Conservation (phyloP, 2,329 filamentous ascomycete genomes). For the Juglanconis juglandina region DNA sequence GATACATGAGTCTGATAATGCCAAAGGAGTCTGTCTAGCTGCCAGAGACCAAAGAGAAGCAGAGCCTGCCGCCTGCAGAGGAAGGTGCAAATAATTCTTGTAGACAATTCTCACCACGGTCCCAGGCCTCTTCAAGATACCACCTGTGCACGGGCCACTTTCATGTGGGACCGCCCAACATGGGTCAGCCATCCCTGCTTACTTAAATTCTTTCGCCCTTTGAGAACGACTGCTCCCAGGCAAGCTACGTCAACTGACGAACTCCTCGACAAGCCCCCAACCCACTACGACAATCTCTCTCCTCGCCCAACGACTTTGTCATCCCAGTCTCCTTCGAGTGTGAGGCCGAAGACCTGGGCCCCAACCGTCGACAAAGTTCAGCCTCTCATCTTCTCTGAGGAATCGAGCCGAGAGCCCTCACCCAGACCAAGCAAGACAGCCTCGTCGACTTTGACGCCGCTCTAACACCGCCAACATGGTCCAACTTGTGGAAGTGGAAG, state of each 20-base stretch:
- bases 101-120: too few relatives aligned
- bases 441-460: neutral
- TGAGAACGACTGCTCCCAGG: neutral
- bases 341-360: neutral
- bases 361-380: too few relatives aligned
- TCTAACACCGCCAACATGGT: slow-evolving; percentile 66
- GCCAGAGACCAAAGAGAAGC: too few relatives aligned
- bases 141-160: neutral
- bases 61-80: too few relatives aligned
- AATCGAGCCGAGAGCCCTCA: neutral
- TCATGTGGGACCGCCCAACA: neutral
- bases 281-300: neutral
- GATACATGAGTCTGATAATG: too few relatives aligned
- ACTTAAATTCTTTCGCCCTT: neutral
- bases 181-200: neutral
- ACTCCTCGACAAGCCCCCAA: neutral
- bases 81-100: too few relatives aligned
- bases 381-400: too few relatives aligned
- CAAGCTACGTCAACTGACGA: neutral
- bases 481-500: slow-evolving; percentile 92
- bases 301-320: neutral
- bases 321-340: neutral
- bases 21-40: too few relatives aligned
- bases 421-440: neutral
- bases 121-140: neutral